Conservation (phyloP, 768 basidiomycete genomes). For the Russula earlei region DNA sequence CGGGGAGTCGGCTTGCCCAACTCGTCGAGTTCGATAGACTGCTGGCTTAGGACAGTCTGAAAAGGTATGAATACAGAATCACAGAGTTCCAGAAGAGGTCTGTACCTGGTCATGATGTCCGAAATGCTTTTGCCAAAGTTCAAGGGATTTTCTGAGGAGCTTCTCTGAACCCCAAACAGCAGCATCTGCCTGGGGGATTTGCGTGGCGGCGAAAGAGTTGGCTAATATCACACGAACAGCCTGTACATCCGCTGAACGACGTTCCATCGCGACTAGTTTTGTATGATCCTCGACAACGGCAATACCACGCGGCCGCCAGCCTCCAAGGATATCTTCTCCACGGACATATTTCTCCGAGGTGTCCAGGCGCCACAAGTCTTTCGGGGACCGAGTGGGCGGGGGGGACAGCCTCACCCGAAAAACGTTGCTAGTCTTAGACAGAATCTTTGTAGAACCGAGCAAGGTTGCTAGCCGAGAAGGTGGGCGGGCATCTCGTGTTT, state of each 20-base stretch:
- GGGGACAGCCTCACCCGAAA: conserved; percentile 78
- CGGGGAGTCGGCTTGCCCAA: conserved; percentile 26
- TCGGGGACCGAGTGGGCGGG: conserved; percentile 73
- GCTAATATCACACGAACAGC: conserved; percentile 73
- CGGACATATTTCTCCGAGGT: conserved; percentile 92
- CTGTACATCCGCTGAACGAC: conserved; percentile 80
- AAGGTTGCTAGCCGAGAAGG: conserved; percentile 71
- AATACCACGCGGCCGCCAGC: conserved; percentile 84
- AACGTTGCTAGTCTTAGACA: conserved; percentile 72
- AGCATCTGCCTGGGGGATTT: conserved; percentile 41
- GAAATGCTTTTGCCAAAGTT: conserved; percentile 78
- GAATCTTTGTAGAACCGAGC: conserved; percentile 67
- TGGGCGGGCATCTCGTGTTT: conserved; percentile 74
- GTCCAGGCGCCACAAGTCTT: conserved; percentile 91
- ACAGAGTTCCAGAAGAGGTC: neutral
- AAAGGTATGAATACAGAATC: conserved; percentile 17
- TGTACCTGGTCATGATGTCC: conserved; percentile 67
- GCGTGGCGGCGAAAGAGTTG: conserved; percentile 36
- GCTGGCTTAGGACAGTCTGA: conserved; percentile 74
- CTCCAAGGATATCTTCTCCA: conserved; percentile 75
- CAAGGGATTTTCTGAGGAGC: conserved; percentile 55
- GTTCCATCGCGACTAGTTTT: conserved; percentile 61
- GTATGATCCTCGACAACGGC: conserved; percentile 82
- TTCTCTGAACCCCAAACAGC: conserved; percentile 59
- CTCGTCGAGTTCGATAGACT: conserved; percentile 50